Percentiles rank a stretch among this genome's conserved stretches.
These are phyloP conservation scores for Russula dissimulans DNA, from an alignment of 768 basidiomycete genomes.

Conservation along the genomic window DNA sequence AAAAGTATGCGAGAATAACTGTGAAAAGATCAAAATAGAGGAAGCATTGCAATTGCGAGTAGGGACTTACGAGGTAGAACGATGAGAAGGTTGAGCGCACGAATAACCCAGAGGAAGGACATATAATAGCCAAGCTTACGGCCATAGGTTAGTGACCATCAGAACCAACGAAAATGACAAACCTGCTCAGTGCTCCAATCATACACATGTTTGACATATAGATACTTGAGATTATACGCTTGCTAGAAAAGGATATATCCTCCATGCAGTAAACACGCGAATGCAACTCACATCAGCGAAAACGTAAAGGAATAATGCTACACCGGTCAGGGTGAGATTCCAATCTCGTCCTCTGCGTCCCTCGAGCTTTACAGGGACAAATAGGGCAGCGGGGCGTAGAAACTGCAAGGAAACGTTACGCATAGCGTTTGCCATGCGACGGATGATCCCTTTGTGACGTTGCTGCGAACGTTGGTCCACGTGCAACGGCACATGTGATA, in stretches of 20 bases:
- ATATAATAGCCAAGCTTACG: constrained; percentile 20
- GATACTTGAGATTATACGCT: constrained; percentile 21
- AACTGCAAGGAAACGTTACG: constrained; percentile 7
- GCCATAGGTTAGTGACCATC: background rate
- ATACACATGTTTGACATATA: constrained; percentile 20
- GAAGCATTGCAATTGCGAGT: background rate
- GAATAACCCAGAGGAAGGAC: constrained; percentile 19
- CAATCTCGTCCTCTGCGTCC: constrained; percentile 17
- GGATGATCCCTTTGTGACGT: background rate
- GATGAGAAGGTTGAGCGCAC: constrained; percentile 17
- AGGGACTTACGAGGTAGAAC: constrained; percentile 16
- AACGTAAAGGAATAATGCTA: constrained; percentile 16
- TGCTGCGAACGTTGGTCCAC: background rate
- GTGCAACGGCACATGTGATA: background rate
- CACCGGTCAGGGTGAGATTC: constrained; percentile 19
- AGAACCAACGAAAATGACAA: background rate
- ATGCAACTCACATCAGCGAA: constrained; percentile 13
- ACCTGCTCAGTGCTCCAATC: constrained; percentile 20
- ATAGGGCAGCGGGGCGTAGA: constrained; percentile 14
- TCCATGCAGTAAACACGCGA: background rate
- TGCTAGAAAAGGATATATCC: constrained; percentile 10
- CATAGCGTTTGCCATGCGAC: background rate
- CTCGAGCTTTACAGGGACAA: constrained; percentile 15
- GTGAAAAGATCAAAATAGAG: background rate
- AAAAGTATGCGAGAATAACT: constrained; percentile 19